Percentiles rank a stretch among this genome's conserved stretches.
Evolutionary conservation across 116 monocot species (phyloP).

Genomic region (Cymodocea nodosa): DNA sequence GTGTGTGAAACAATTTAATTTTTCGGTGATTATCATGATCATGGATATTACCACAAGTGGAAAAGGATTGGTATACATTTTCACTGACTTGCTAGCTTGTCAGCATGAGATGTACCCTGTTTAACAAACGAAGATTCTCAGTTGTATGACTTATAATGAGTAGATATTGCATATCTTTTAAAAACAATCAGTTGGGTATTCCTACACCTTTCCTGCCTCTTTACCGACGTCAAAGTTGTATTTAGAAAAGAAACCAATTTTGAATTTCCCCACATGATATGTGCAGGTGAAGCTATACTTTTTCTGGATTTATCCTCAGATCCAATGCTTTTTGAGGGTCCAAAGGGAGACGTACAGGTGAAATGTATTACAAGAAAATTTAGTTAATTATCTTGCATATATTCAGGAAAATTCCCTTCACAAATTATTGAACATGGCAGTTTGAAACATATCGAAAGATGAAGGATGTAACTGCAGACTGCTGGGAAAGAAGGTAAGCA

Average conservation of each 20-base stretch:
- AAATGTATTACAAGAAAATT: neutral
- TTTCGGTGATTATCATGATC: no score
- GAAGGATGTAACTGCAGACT: slow-evolving; percentile 68
- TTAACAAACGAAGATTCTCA: no score
- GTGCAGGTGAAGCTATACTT: slow-evolving; percentile 72
- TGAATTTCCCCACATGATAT: neutral
- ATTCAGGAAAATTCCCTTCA: slow-evolving; percentile 5
- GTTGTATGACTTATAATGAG: no score
- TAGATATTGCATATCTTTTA: no score
- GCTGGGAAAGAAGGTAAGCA: slow-evolving; percentile 74
- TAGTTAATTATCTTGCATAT: slow-evolving; percentile 1
- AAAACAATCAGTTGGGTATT: no score
- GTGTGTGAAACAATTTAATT: no score
- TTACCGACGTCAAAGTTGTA: neutral
- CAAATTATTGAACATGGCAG: slow-evolving; percentile 21
- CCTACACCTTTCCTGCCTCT: neutral
- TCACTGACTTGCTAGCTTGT: no score
- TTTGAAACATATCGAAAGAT: slow-evolving; percentile 84
- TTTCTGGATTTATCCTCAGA: slow-evolving; percentile 82
- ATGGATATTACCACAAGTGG: no score
- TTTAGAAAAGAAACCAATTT: neutral
- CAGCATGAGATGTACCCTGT: no score
- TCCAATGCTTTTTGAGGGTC: slow-evolving; percentile 74
- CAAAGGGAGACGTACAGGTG: slow-evolving; percentile 80
- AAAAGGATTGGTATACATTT: no score